A percentile compares a stretch with the other conserved stretches of the same genome.
phyloP scores from a whole-genome alignment of 331 rosid species.

The Stylosanthes scabra region DNA sequence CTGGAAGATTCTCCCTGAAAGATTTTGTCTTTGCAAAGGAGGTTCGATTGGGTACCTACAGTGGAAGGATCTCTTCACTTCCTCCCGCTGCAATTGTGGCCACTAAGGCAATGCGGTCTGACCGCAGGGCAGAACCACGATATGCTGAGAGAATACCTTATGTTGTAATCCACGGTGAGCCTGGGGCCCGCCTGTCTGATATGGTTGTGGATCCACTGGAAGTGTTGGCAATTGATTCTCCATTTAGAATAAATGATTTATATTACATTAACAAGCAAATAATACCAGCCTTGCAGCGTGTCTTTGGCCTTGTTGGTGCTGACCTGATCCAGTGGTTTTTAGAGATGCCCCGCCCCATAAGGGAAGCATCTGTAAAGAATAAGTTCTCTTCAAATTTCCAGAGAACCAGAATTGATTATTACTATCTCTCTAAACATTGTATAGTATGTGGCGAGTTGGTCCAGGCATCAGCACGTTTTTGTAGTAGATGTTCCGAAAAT shows the following conservation, averaged over 20 bases:
- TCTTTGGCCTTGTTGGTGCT: slow-evolving; percentile 85
- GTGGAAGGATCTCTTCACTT: slow-evolving; percentile 74
- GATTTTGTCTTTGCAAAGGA: slow-evolving; percentile 97
- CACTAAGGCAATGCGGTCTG: slow-evolving; percentile 82
- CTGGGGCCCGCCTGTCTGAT: slow-evolving; percentile 89
- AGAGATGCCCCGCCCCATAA: slow-evolving; percentile 83
- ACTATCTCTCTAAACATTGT: slow-evolving; percentile 89
- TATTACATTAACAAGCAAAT: slow-evolving; percentile 94
- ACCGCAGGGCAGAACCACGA: slow-evolving; percentile 95
- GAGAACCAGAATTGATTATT: slow-evolving; percentile 85
- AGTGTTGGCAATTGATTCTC: slow-evolving; percentile 77
- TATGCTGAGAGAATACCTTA: slow-evolving; percentile 90
- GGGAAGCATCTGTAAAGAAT: slow-evolving; percentile 69
- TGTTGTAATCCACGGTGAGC: slow-evolving; percentile 90
- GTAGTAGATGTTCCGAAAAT: slow-evolving; percentile 66
- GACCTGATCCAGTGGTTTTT: slow-evolving; percentile 80
- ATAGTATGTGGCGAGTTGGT: slow-evolving; percentile 82
- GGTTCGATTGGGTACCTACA: slow-evolving; percentile 90
- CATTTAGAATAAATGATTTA: slow-evolving; percentile 75
- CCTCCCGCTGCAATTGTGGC: slow-evolving; percentile 99
- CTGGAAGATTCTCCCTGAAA: slow-evolving; percentile 76
- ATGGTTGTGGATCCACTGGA: slow-evolving; percentile 95
- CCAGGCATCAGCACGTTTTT: slow-evolving; percentile 70
- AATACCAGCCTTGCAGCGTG: slow-evolving; percentile 91
- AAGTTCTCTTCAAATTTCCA: slow-evolving; percentile 55